These are phyloP conservation scores for Colletotrichum falcatum DNA, from an alignment of 2,329 filamentous ascomycete genomes.

Conservation along the genomic window DNA sequence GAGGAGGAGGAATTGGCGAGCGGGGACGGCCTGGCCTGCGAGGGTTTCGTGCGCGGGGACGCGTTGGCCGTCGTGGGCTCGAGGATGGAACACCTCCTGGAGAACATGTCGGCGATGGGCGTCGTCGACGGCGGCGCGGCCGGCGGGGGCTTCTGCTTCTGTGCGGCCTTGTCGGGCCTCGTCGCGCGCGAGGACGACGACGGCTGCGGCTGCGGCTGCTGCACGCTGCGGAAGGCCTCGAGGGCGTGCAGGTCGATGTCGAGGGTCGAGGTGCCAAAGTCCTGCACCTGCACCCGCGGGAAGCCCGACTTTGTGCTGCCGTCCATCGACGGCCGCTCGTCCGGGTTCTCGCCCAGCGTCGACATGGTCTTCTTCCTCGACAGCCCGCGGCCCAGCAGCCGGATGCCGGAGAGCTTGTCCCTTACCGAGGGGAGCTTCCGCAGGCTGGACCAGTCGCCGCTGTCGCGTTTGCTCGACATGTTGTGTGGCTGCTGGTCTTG, in stretches of 20 bases:
- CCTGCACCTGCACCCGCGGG: conserved; percentile 27
- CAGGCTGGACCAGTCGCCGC: conserved; percentile 22
- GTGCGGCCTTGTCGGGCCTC: not conserved
- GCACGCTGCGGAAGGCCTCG: conserved; percentile 30
- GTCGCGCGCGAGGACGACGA: too few relatives aligned
- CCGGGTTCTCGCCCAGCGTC: conserved; percentile 18
- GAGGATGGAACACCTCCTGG: conserved; percentile 4
- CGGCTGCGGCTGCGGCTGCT: not conserved
- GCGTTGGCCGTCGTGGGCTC: not conserved
- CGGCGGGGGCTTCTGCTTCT: conserved; percentile 4
- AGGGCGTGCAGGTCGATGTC: conserved; percentile 35
- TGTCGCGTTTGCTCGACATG: conserved; percentile 36
- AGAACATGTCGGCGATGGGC: conserved; percentile 36
- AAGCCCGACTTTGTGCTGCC: conserved; percentile 15
- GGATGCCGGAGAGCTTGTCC: conserved; percentile 34
- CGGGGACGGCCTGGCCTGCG: not conserved
- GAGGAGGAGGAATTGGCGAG: not conserved
- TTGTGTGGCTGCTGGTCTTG: not conserved
- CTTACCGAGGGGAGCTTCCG: conserved; percentile 30
- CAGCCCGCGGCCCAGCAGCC: conserved; percentile 23
- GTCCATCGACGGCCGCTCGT: conserved; percentile 26
- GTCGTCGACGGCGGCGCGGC: conserved; percentile 20
- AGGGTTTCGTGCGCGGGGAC: not conserved
- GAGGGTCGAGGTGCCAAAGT: conserved; percentile 31
- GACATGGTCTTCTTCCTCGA: conserved; percentile 37